Conservation (phyloP, 2,329 filamentous ascomycete species). For the Alternaria triticimaculans region DNA sequence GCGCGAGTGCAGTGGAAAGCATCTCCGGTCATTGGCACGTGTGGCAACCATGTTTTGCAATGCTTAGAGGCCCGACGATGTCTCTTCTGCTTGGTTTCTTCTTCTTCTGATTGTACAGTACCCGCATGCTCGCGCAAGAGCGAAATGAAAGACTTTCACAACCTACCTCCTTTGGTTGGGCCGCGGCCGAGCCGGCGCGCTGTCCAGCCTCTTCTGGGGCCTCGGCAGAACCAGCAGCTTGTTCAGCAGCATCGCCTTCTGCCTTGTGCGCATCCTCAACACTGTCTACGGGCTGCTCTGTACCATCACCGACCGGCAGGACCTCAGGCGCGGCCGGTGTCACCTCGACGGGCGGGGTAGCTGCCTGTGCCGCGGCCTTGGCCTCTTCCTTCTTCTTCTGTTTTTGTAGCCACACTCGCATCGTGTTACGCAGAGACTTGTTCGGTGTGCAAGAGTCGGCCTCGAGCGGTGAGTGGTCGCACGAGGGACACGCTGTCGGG, state of each 20-base stretch:
- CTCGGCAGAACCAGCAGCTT: conserved; percentile 14
- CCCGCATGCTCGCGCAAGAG: conserved; percentile 5
- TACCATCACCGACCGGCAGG: conserved; percentile 23
- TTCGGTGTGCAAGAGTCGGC: conserved; percentile 86
- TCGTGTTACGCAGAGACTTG: conserved; percentile 89
- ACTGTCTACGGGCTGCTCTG: conserved; percentile 39
- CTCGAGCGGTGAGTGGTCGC: conserved; percentile 88
- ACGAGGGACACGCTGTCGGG: conserved; percentile 86
- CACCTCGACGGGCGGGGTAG: conserved; percentile 33
- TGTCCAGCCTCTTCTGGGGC: conserved; percentile 16
- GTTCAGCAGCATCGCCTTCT: conserved; percentile 16
- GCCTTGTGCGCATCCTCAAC: conserved; percentile 31
- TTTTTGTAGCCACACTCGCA: conserved; percentile 90
- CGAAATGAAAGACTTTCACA: conserved; percentile 3
- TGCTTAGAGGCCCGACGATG: conserved; percentile 15
- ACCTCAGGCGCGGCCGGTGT: conserved; percentile 29
- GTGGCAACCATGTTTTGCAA: conserved; percentile 29
- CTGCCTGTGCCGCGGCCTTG: conserved; percentile 39
- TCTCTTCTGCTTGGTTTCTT: conserved; percentile 1
- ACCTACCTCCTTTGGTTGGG: conserved; percentile 37
- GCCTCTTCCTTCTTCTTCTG: conserved; percentile 69
- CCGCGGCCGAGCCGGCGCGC: conserved; percentile 25
- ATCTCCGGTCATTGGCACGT: conserved; percentile 28
- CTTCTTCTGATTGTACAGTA: conserved; percentile 9
- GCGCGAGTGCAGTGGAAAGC: conserved; percentile 10